Conservation (phyloP, 805 yeast genomes). For the Myxozyma lipomycoides region DNA sequence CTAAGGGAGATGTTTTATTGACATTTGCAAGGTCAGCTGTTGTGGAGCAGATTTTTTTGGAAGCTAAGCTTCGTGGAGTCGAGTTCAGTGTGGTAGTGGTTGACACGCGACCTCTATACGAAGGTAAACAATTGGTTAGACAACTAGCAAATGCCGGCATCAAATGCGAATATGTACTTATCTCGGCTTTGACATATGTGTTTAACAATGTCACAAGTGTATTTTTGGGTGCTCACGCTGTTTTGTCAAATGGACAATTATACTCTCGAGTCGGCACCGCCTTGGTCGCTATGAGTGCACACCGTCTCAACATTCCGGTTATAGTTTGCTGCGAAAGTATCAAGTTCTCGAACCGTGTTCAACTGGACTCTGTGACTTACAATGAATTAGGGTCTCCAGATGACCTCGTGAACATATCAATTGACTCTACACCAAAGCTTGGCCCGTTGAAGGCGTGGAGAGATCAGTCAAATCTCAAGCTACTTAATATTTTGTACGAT, state of each 20-base stretch:
- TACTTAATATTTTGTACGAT: slow-evolving; percentile 85
- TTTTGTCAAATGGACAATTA: slow-evolving; percentile 89
- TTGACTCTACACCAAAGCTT: slow-evolving; percentile 20
- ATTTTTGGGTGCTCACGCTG: slow-evolving; percentile 93
- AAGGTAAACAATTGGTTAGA: slow-evolving; percentile 75
- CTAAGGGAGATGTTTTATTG: slow-evolving; percentile 70
- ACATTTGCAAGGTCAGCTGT: slow-evolving; percentile 89
- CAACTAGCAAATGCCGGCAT: slow-evolving; percentile 60
- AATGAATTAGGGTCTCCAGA: slow-evolving; percentile 60
- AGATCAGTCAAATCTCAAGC: slow-evolving; percentile 47
- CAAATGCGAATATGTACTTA: slow-evolving; percentile 70
- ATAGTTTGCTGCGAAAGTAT: slow-evolving; percentile 92
- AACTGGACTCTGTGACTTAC: slow-evolving; percentile 89
- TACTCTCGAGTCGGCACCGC: slow-evolving; percentile 96
- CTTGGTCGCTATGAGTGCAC: slow-evolving; percentile 84
- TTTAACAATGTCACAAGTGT: slow-evolving; percentile 86
- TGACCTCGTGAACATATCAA: slow-evolving; percentile 34
- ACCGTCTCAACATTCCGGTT: slow-evolving; percentile 85
- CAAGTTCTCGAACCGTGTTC: slow-evolving; percentile 92
- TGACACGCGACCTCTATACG: slow-evolving; percentile 91
- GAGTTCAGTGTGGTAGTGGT: slow-evolving; percentile 76
- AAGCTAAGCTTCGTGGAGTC: slow-evolving; percentile 60
- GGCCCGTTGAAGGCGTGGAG: slow-evolving; percentile 31
- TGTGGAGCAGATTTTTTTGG: slow-evolving; percentile 65
- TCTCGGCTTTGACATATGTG: slow-evolving; percentile 74